Conservation (phyloP, 2,329 filamentous ascomycete genomes). For the Exserohilum rostratum region DNA sequence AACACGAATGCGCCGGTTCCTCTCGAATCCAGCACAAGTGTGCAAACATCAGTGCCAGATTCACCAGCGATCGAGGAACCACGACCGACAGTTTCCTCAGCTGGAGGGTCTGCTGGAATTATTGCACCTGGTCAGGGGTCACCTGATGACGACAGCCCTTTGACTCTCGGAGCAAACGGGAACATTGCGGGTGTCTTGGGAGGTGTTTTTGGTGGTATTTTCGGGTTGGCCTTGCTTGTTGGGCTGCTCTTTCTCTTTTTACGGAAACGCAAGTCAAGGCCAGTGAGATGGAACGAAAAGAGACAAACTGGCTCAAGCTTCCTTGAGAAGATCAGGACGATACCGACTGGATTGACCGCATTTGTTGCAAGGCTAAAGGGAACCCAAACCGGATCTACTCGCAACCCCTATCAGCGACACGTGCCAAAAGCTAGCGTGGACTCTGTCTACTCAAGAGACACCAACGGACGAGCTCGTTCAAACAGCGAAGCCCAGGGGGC, state of each 20-base stretch:
- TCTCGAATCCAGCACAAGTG: conserved; percentile 12
- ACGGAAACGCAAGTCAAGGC: conserved; percentile 37
- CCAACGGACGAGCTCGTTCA: conserved; percentile 33
- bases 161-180: conserved; percentile 29
- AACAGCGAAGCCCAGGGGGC: conserved; percentile 38
- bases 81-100: conserved; percentile 26
- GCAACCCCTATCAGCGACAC: conserved; percentile 39
- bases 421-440: conserved; percentile 38
- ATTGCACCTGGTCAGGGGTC: conserved; percentile 34
- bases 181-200: conserved; percentile 44
- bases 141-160: conserved; percentile 14
- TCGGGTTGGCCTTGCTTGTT: conserved; percentile 40
- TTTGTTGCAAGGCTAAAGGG: conserved; percentile 39
- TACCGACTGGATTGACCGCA: conserved; percentile 27
- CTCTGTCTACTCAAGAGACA: conserved; percentile 40
- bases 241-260: conserved; percentile 43
- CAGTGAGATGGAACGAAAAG: conserved; percentile 28
- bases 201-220: conserved; percentile 44
- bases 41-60: conserved; percentile 16
- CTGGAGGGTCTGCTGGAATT: conserved; percentile 35
- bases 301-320: conserved; percentile 14
- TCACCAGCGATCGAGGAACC: conserved; percentile 19
- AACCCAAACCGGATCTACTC: conserved; percentile 32
- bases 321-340: conserved; percentile 27
- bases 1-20: conserved; percentile 21